Percentiles rank a stretch among this genome's conserved stretches.
These are phyloP conservation scores for Stemphylium vesicarium DNA, from an alignment of 2,329 filamentous ascomycete genomes.

Conservation along the genomic window DNA sequence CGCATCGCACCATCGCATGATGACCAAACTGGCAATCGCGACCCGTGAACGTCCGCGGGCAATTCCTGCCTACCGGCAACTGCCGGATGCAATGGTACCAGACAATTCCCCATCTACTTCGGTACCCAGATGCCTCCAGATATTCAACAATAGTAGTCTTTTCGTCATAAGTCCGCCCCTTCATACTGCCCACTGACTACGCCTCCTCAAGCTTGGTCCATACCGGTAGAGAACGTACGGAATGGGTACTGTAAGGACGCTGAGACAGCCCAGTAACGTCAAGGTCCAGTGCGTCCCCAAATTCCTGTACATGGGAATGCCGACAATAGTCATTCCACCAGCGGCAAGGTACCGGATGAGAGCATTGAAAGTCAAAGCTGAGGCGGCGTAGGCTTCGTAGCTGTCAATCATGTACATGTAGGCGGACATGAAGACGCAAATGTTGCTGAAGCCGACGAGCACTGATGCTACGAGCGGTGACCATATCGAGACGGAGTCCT, in stretches of 20 bases:
- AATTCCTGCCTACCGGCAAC: no score
- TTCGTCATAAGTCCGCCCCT: neutral
- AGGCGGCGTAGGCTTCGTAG: conserved; percentile 61
- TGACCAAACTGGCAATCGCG: no score
- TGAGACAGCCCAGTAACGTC: conserved; percentile 44
- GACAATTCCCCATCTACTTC: no score
- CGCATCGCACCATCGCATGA: no score
- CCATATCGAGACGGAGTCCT: conserved; percentile 9
- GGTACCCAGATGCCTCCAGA: no score
- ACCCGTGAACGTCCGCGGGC: no score
- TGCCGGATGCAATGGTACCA: no score
- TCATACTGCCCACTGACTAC: conserved; percentile 7
- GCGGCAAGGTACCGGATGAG: conserved; percentile 51
- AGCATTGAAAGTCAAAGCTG: conserved; percentile 53
- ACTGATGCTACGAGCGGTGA: conserved; percentile 53
- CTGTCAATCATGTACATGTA: conserved; percentile 66
- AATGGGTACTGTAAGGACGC: conserved; percentile 44
- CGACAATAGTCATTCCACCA: conserved; percentile 50
- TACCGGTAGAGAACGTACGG: conserved; percentile 55
- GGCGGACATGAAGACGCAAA: conserved; percentile 52
- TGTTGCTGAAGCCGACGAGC: conserved; percentile 28
- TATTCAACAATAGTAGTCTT: no score
- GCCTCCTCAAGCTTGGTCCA: conserved; percentile 30
- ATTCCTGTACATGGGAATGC: conserved; percentile 50
- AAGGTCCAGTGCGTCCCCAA: conserved; percentile 44